A percentile compares a stretch with the other conserved stretches of the same genome.
Conservation (phyloP, 305 asterid species). For the Andrographis paniculata region DNA sequence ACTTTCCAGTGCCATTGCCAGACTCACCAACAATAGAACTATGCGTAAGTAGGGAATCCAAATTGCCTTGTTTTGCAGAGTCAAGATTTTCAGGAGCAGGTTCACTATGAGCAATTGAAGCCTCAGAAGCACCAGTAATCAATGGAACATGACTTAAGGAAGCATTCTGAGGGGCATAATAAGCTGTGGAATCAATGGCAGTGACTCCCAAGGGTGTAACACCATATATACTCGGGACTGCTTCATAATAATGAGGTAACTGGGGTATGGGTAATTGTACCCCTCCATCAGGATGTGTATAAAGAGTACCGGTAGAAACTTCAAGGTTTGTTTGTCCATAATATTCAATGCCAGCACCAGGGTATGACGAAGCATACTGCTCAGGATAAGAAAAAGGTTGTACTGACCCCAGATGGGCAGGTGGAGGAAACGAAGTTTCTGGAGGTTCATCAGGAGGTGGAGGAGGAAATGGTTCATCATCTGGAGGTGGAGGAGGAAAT, state of each 20-base stretch:
- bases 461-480: slow-evolving; percentile 54
- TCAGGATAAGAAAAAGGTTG: slow-evolving; percentile 50
- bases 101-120: slow-evolving; percentile 32
- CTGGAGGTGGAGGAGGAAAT: slow-evolving; percentile 89
- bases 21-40: slow-evolving; percentile 21
- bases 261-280: slow-evolving; percentile 49
- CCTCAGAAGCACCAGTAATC: slow-evolving; percentile 25
- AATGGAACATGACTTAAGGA: slow-evolving; percentile 29
- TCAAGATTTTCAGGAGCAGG: slow-evolving; percentile 22
- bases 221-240: slow-evolving; percentile 37
- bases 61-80: slow-evolving; percentile 26
- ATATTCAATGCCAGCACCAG: slow-evolving; percentile 45
- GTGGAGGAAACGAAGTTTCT: slow-evolving; percentile 42
- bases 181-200: slow-evolving; percentile 43
- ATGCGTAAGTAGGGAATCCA: slow-evolving; percentile 21
- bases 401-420: slow-evolving; percentile 34
- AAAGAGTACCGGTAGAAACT: slow-evolving; percentile 32
- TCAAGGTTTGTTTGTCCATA: slow-evolving; percentile 54
- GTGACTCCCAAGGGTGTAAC: slow-evolving; percentile 42
- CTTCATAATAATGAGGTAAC: slow-evolving; percentile 56
- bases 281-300: slow-evolving; percentile 41
- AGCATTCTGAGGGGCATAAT: slow-evolving; percentile 56
- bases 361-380: slow-evolving; percentile 47
- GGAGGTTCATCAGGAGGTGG: slow-evolving; percentile 69
- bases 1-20: slow-evolving; percentile 19